Evolutionary conservation across 176 grass and related monocot genomes (phyloP), one percentile per base, ranked within the genome.

Genomic region (Carex littledalei): DNA sequence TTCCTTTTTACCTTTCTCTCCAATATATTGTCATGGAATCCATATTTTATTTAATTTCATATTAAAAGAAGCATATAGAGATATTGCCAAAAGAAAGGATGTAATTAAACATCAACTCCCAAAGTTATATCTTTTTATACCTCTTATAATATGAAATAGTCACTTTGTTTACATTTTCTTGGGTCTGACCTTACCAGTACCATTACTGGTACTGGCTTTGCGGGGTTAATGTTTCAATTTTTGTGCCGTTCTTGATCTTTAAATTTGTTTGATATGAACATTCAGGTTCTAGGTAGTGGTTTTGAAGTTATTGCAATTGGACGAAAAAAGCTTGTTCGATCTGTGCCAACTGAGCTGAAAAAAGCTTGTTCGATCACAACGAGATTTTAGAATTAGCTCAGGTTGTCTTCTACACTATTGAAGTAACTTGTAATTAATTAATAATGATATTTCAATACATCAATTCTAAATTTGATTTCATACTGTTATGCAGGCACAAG

Each of bases 281-380:
- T 86, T 62, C 56, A 98, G 95, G 89, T 90, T 68, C 88, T 95
- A 39, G 93, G 95, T 84, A 98, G 91, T 85, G 93, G 95, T 59
- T 98, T 98, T 95, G 95, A 95, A 98, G 93, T 98, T 67, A 92
- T 98, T 85, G 86, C 88, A 86, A 87, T 98, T 87, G 91, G 91
- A 62, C 93, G 87, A 85, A 98, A 89, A 63, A 98, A 91, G 62
- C 89, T 98, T 85, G 91, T 98, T 13, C 89, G 93, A n/a, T 98
- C 95, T 1, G 93, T 98, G 82, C 93, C 93, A 85, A 95, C 95
- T 1, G 95, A 98, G 80, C 84, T 98, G 78, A 98, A 98, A 24
- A 24, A 24, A 24, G 24, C 24, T 24, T 24, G 24, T 24, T 24
- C 24, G 93, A 98, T 83, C 95, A 95, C 83, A 98, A 91, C 88